Evolutionary conservation across 2,329 filamentous ascomycete genomes (phyloP), one percentile per base, ranked within the genome.

Genomic region (Cercospora sp.): DNA sequence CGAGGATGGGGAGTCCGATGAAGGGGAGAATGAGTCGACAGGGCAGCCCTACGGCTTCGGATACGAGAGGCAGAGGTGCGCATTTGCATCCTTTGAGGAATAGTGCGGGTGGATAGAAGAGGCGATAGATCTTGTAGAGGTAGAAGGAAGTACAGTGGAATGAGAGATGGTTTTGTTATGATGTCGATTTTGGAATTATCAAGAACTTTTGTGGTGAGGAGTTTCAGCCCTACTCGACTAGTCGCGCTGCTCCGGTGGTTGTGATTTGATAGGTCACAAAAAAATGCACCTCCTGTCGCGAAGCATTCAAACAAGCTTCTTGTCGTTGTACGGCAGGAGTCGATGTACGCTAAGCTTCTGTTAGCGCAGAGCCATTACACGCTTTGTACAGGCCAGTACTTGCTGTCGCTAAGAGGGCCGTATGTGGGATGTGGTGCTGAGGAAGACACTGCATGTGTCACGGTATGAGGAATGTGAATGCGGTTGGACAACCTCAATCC

Each of bases 1-100:
- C 79, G 5, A 64, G 78, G 12, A 32, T 79, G 53, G 75, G 74
- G 0, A 75, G 72, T 66, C 75, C 75, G 32, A 74, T 78, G 71
- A 76, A 77, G 64, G 73, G 70, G 16, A 66, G 70, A 18, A 71
- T 69, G 18, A 73, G 71, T 68, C 66, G 78, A 61, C 73, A 76
- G 67, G 70, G 67, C 10, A 79, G 77, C 69, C 77, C 77, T n/a
- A 70, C 75, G 61, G 70, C 63, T 45, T 43, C 43, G 66, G 51
- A 72, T 60, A 60, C 51, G 32, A 26, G 65, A 40, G 67, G 63
- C 5, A 67, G 65, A 66, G 63, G 37, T 62, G 61, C 55, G 28
- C 66, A 53, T 43, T 45, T 72, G 61, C 74, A 76, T 71, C 73
- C 72, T 32, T 65, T 74, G 66, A 70, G 74, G 37, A 65, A 65